These are phyloP conservation scores for Dimargaris verticillata DNA, from an alignment of 192 early-diverging fungal species.

Conservation along the genomic window DNA sequence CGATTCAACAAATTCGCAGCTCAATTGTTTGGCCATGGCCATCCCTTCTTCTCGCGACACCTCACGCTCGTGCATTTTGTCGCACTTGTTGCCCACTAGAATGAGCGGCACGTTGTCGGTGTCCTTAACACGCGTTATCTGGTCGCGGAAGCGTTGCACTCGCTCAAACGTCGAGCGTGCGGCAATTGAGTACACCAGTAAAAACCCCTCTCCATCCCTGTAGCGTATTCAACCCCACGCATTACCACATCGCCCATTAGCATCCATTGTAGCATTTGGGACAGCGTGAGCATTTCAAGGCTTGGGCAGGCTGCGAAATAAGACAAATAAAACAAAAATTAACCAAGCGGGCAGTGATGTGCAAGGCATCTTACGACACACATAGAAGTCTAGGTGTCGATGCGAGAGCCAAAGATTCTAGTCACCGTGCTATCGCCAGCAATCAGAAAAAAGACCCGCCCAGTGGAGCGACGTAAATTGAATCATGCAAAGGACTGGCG, in stretches of 20 bases:
- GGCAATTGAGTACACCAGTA: conserved; percentile 83
- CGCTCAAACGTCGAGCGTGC: conserved; percentile 77
- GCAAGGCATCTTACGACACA: too few relatives aligned
- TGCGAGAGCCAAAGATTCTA: too few relatives aligned
- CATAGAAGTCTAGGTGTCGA: too few relatives aligned
- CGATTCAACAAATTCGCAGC: conserved; percentile 79
- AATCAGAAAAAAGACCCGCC: too few relatives aligned
- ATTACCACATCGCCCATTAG: too few relatives aligned
- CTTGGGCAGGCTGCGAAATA: too few relatives aligned
- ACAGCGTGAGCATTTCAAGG: too few relatives aligned
- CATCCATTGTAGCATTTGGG: too few relatives aligned
- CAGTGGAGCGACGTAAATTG: too few relatives aligned
- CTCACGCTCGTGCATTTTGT: conserved; percentile 64
- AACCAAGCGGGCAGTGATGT: too few relatives aligned
- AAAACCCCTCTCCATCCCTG: conserved; percentile 73
- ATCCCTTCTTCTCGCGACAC: conserved; percentile 72
- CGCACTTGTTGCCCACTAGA: conserved; percentile 92
- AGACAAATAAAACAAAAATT: too few relatives aligned
- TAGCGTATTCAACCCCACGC: not conserved
- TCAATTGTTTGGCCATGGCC: conserved; percentile 50
- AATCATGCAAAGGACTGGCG: not conserved
- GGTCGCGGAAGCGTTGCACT: conserved; percentile 68
- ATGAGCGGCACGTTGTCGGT: conserved; percentile 71
- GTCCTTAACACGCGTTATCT: conserved; percentile 86
- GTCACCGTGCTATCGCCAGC: too few relatives aligned